Conservation (phyloP, 2,329 filamentous ascomycete species). For the Cyphellophora europaea region DNA sequence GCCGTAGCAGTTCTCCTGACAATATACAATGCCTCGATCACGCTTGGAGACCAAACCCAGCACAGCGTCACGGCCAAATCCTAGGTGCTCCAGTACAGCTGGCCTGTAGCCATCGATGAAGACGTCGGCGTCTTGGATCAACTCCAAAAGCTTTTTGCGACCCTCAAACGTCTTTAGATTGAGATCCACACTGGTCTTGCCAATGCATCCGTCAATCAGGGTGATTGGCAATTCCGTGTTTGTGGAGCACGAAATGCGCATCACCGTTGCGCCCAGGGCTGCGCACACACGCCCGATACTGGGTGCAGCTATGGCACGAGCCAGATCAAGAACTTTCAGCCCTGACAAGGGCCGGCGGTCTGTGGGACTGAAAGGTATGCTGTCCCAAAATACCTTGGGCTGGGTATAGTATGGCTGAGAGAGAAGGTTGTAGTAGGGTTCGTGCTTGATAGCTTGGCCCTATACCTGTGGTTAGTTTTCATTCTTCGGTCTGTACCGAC, state of each 20-base stretch:
- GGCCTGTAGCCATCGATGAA: constrained; percentile 62
- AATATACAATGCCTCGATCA: constrained; percentile 56
- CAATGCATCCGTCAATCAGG: constrained; percentile 62
- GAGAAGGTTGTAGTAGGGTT: constrained; percentile 1
- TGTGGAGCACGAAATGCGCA: constrained; percentile 59
- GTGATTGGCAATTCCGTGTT: constrained; percentile 66
- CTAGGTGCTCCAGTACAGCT: constrained; percentile 38
- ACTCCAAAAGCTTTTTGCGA: constrained; percentile 45
- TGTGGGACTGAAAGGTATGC: constrained; percentile 1
- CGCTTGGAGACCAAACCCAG: constrained; percentile 43
- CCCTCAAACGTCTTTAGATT: constrained; percentile 50
- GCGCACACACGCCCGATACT: constrained; percentile 60
- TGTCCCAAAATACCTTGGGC: not conserved
- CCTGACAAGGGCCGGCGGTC: constrained; percentile 37
- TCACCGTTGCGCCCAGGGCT: constrained; percentile 65
- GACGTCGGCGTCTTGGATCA: constrained; percentile 56
- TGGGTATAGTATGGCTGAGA: not conserved
- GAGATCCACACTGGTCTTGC: constrained; percentile 56
- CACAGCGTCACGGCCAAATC: constrained; percentile 39
- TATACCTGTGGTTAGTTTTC: not conserved
- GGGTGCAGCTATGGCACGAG: constrained; percentile 66
- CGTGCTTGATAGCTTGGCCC: not conserved
- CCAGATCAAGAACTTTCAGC: constrained; percentile 64
- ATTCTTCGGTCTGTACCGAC: not conserved
- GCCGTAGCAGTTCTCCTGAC: constrained; percentile 65